Evolutionary conservation across 192 early-diverging fungal species (phyloP).

Genomic region (Geranomyces michiganensis): DNA sequence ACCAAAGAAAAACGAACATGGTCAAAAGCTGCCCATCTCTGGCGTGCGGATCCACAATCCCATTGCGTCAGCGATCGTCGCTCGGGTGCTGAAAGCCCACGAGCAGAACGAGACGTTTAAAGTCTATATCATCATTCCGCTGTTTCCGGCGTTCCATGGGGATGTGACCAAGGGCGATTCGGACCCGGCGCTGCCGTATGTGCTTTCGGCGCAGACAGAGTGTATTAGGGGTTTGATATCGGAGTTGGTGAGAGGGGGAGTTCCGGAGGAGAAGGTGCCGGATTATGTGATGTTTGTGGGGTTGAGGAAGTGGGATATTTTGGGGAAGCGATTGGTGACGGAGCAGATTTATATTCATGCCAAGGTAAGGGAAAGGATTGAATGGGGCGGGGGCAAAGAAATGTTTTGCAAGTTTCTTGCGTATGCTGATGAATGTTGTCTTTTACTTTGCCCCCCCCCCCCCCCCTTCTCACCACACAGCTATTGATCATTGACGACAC

Average conservation of each 20-base stretch:
- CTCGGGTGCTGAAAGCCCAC: slow-evolving; percentile 76
- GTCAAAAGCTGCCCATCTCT: slow-evolving; percentile 32
- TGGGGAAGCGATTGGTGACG: slow-evolving; percentile 61
- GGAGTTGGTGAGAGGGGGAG: slow-evolving; percentile 27
- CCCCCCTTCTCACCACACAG: slow-evolving; percentile 46
- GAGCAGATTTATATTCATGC: slow-evolving; percentile 88
- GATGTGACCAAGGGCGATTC: slow-evolving; percentile 75
- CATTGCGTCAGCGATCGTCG: slow-evolving; percentile 73
- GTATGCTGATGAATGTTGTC: not conserved
- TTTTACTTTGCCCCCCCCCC: slow-evolving; percentile 12
- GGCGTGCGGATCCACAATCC: slow-evolving; percentile 68
- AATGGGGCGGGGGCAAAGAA: not conserved
- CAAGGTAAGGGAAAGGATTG: slow-evolving; percentile 21
- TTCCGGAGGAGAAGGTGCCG: slow-evolving; percentile 12
- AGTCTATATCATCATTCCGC: slow-evolving; percentile 78
- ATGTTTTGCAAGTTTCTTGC: not conserved
- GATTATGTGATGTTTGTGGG: slow-evolving; percentile 54
- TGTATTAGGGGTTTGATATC: slow-evolving; percentile 17
- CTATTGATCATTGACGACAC: slow-evolving; percentile 87
- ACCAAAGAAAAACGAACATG: slow-evolving; percentile 10
- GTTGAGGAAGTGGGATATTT: slow-evolving; percentile 73
- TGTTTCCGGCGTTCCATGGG: slow-evolving; percentile 83
- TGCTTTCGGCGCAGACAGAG: slow-evolving; percentile 31
- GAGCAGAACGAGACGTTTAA: slow-evolving; percentile 68
- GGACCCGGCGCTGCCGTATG: slow-evolving; percentile 59